Evolutionary conservation across 2,329 filamentous ascomycete genomes (phyloP).

Genomic region (Fusarium sp.): DNA sequence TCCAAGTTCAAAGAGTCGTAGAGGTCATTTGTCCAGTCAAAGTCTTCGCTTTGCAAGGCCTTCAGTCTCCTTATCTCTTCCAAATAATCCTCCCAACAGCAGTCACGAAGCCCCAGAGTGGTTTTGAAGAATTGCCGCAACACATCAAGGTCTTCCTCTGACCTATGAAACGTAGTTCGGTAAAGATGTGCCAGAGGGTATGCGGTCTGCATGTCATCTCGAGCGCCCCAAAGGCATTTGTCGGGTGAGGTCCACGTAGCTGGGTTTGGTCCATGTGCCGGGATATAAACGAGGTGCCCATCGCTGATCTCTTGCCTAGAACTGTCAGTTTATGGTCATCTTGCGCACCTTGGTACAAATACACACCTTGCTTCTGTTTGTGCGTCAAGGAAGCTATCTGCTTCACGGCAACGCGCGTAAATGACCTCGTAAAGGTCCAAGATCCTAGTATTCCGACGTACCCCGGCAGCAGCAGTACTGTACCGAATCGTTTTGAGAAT

Average conservation of each 20-base stretch:
- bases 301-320: slow-evolving; percentile 11
- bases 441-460: slow-evolving; percentile 10
- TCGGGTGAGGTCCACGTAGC: slow-evolving; percentile 20
- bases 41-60: slow-evolving; percentile 13
- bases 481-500: slow-evolving; percentile 22
- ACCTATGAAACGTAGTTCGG: slow-evolving; percentile 5
- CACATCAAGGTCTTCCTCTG: slow-evolving; percentile 19
- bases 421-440: slow-evolving; percentile 39
- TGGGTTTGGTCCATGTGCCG: background rate
- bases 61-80: slow-evolving; percentile 31
- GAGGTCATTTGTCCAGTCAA: slow-evolving; percentile 31
- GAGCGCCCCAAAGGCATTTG: slow-evolving; percentile 32
- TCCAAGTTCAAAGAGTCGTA: slow-evolving; percentile 12
- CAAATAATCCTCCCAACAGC: slow-evolving; percentile 29
- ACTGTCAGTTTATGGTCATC: background rate
- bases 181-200: slow-evolving; percentile 35
- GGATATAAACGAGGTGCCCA: slow-evolving; percentile 24
- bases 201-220: slow-evolving; percentile 30
- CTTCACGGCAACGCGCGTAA: slow-evolving; percentile 29
- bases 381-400: slow-evolving; percentile 12
- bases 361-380: slow-evolving; percentile 21
- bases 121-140: slow-evolving; percentile 36
- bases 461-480: slow-evolving; percentile 6
- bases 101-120: slow-evolving; percentile 15
- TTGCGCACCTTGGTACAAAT: accelerated